Base-by-base conservation (phyloP, 164 flowering plant species). In the Dillenia turbinata region DNA sequence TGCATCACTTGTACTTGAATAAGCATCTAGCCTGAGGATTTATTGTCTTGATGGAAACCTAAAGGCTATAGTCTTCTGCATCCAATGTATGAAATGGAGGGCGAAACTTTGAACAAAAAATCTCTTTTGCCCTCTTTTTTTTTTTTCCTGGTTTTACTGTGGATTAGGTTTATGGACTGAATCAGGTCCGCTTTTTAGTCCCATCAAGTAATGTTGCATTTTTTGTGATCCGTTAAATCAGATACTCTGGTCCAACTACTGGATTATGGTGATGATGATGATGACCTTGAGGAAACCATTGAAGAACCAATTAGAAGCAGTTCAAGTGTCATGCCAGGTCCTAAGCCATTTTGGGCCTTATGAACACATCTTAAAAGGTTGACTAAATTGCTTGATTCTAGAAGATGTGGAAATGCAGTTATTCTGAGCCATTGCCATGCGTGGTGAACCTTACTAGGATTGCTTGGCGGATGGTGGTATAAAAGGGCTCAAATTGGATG, bases 241-340 rank as follows among this genome's bases (percentile, higher is more conserved):
- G 97, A 90, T 74, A 89, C 92, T 49, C 71, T 90, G 70, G 73
- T 79, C 57, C 83, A 83, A 73, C 80, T 93, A 49, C 82, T 84
- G 84, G 97, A 89, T 71, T 93, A 93, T 76, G 98, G 98, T 10
- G 97, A 85, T 8, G 97, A 90, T 3, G 97, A 90, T 50, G 98
- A 93, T 3, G 96, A 87, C 10, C 47, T 56, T 1, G 84, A 83
- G 56, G 89, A 71, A 61, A 60, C 24, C 8, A 58, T 40, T 16
- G 78, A 74, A 59, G 81, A 71, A 60, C 44, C 66, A 1, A 46
- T 47, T 8, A 54, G 58, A 49, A 59, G 59, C 64, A 72, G 61
- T 55, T 60, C 73, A 4, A 68, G 22, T 52, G 56, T 59, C 11
- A 50, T 44, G 4, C 15, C 57, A 48, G 67, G 61, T 44, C 73